Base-by-base conservation (phyloP, 148 eudicot species). In the Nepenthes gracilis region DNA sequence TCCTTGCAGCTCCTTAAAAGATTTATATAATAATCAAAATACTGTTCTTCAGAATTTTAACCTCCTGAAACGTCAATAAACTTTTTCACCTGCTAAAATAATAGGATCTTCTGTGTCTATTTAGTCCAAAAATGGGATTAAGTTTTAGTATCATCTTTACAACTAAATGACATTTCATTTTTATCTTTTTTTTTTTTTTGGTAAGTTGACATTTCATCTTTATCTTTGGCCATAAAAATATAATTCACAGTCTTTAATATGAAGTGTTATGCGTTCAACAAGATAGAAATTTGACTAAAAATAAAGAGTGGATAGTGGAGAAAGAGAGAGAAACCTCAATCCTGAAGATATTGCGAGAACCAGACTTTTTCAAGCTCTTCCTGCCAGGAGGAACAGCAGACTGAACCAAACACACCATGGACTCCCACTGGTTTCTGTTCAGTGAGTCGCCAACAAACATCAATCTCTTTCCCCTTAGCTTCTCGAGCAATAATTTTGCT, bases 361-460 rank as follows among this genome's bases (percentile, higher is more conserved):
- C 98, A 55, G 75, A 62, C 75, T 85, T 88, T 49, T 57, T 72
- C 77, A 83, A 80, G 72, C 72, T 85, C 76, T 84, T 92, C 50
- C 72, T 80, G 33, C 78, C 86, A 6, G 75, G 74, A 55, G 86
- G 94, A 67, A 75, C 80, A 1, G 37, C 87, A 4, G 96, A 88
- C 65, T 92, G 96, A 65, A 81, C 96, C 55, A 92, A 65, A 58
- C 98, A 92, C 60, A 92, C 82, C 98, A 92, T 85, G 7, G 96
- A 92, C 47, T 92, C 98, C 98, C 98, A 92, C 55, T 88, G 96
- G 69, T 92, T 92, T 63, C 98, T 74, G 38, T 88, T 88, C 77
- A 92, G 68, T 33, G 98, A 92, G 48, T 92, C 98, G 33, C 98
- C 98, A 56, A 92, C 98, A 73, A 92, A 92, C 96, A 92, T 85